phyloP scores from a whole-genome alignment of 1,284 basidiomycete species.

The Tranzscheliella williamsii region DNA sequence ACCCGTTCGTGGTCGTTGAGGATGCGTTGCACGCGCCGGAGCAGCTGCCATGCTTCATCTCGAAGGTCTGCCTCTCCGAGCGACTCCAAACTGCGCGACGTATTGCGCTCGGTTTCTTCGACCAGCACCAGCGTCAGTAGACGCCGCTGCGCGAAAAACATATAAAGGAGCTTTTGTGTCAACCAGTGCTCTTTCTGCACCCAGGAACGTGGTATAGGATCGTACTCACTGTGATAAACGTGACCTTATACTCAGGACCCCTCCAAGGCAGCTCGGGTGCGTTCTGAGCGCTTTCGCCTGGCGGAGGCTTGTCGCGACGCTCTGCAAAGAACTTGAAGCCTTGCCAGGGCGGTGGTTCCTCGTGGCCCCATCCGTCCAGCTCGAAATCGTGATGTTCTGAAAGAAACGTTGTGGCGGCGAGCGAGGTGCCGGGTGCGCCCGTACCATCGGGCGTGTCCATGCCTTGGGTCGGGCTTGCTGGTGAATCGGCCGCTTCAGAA shows the following conservation, averaged over 20 bases:
- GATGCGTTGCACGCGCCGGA: slow-evolving; percentile 24
- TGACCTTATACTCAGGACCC: not conserved
- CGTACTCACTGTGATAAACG: too few species aligned
- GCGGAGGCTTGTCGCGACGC: slow-evolving; percentile 8
- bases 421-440: slow-evolving; percentile 10
- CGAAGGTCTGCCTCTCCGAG: not conserved
- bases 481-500: not conserved
- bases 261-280: too few species aligned
- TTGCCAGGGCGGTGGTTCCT: slow-evolving; percentile 19
- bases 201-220: too few species aligned
- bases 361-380: slow-evolving; percentile 39
- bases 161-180: too few species aligned
- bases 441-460: not conserved
- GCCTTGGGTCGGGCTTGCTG: not conserved
- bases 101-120: slow-evolving; percentile 3
- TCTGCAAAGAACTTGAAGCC: slow-evolving; percentile 19
- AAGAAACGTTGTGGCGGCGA: slow-evolving; percentile 8
- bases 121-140: slow-evolving; percentile 27
- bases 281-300: slow-evolving; percentile 3
- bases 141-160: too few species aligned
- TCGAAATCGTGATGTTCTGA: slow-evolving; percentile 43
- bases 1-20: slow-evolving; percentile 32
- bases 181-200: too few species aligned
- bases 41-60: slow-evolving; percentile 28
- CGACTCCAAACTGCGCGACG: not conserved